Evolutionary conservation across 768 basidiomycete genomes (phyloP).

Genomic region (Roridomyces roridus): DNA sequence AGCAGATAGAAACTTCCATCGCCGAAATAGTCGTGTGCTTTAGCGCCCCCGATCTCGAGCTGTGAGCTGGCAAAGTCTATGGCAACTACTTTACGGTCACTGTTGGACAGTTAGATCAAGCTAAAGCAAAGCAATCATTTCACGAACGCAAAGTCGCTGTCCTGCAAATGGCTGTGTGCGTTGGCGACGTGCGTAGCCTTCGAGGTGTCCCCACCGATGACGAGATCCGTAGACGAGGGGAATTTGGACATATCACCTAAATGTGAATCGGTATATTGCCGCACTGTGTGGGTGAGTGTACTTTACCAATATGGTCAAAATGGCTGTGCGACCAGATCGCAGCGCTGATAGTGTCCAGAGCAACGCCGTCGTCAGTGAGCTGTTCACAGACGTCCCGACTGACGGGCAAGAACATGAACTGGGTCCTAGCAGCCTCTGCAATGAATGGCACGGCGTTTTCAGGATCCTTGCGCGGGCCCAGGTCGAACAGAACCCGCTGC

Average conservation of each 20-base stretch:
- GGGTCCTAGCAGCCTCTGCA: neutral
- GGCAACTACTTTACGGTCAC: slow-evolving; percentile 1
- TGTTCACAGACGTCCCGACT: slow-evolving; percentile 7
- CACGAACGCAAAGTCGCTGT: slow-evolving; percentile 13
- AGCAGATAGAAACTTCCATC: slow-evolving; percentile 23
- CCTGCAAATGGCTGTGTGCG: neutral
- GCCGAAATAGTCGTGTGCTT: slow-evolving; percentile 22
- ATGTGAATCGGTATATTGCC: neutral
- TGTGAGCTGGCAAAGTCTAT: slow-evolving; percentile 5
- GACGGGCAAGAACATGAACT: neutral
- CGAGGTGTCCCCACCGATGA: slow-evolving; percentile 6
- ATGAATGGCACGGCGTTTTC: slow-evolving; percentile 10
- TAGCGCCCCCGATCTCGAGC: slow-evolving; percentile 9
- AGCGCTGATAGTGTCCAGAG: slow-evolving; percentile 6
- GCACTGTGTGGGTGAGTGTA: neutral
- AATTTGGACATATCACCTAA: slow-evolving; percentile 20
- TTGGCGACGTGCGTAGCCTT: neutral
- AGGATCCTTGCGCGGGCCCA: slow-evolving; percentile 15
- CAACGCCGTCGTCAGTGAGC: slow-evolving; percentile 7
- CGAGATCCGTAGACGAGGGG: slow-evolving; percentile 16
- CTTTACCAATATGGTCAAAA: slow-evolving; percentile 15
- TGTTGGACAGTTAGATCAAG: neutral
- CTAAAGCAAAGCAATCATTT: neutral
- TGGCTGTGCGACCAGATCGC: slow-evolving; percentile 19
- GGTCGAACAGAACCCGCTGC: slow-evolving; percentile 18